These are phyloP conservation scores for Aspergillus tanneri DNA, from an alignment of 2,329 filamentous ascomycete species.

Conservation along the genomic window DNA sequence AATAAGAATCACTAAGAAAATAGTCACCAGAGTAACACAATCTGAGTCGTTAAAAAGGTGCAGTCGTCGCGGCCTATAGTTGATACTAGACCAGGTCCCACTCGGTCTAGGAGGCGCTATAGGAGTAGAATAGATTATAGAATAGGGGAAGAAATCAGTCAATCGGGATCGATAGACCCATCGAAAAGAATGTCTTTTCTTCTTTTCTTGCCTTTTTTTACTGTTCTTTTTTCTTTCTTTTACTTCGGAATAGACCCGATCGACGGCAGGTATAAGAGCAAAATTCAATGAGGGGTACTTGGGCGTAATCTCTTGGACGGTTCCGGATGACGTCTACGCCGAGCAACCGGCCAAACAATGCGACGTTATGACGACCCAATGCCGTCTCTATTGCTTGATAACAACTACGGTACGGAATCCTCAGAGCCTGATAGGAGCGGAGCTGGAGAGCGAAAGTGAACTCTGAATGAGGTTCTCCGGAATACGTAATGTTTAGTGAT, in stretches of 20 bases:
- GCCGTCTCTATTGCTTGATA: not conserved
- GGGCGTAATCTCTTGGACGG: constrained; percentile 12
- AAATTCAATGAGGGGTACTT: constrained; percentile 6
- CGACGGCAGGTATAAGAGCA: too few species aligned
- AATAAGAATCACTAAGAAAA: too few species aligned
- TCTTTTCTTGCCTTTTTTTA: too few species aligned
- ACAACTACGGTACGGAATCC: constrained; percentile 14
- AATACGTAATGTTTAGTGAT: too few species aligned
- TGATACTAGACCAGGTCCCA: not conserved
- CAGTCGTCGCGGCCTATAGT: not conserved
- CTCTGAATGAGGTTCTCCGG: not conserved
- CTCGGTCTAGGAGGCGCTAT: not conserved
- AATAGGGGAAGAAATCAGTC: not conserved
- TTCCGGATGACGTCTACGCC: constrained; percentile 40
- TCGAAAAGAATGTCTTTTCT: too few species aligned
- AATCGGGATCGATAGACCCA: not conserved
- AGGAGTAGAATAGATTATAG: constrained; percentile 3
- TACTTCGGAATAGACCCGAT: too few species aligned
- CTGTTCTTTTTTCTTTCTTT: too few species aligned
- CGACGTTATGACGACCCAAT: constrained; percentile 24
- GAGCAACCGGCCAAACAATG: constrained; percentile 13
- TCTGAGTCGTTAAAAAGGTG: too few species aligned
- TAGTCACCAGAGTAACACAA: constrained; percentile 1
- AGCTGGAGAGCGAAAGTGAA: not conserved
- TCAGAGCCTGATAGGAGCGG: too few species aligned